Percentiles rank a stretch among this genome's conserved stretches.
These are phyloP conservation scores for Ceratobasidium sp. DNA, from an alignment of 1,284 basidiomycete genomes.

Conservation along the genomic window DNA sequence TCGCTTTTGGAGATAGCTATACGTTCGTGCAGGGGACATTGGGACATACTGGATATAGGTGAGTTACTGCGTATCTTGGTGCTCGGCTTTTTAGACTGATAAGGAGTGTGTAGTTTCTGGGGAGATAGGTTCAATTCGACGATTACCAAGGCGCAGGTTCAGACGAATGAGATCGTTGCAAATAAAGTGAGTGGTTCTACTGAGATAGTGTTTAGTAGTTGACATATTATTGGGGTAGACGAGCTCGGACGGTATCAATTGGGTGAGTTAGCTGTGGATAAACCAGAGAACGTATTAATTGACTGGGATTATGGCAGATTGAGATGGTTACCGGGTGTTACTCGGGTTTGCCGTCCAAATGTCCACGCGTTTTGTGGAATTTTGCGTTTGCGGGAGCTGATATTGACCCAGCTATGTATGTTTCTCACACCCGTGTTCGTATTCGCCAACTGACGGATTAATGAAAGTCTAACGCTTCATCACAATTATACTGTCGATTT, in stretches of 20 bases:
- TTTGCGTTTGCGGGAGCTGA: constrained; percentile 68
- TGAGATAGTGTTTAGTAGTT: not conserved
- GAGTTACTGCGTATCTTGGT: not conserved
- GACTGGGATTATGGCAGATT: not conserved
- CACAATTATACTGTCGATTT: constrained; percentile 62
- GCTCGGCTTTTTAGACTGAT: not conserved
- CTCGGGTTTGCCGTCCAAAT: constrained; percentile 36
- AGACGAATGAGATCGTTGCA: constrained; percentile 22
- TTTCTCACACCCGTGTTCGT: constrained; percentile 28
- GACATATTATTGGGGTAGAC: not conserved
- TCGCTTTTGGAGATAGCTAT: constrained; percentile 38
- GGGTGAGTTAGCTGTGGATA: not conserved
- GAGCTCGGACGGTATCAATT: constrained; percentile 29
- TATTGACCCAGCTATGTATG: constrained; percentile 61
- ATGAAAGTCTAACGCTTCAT: constrained; percentile 53
- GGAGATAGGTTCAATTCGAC: constrained; percentile 30
- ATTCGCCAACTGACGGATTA: not conserved
- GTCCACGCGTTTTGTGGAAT: constrained; percentile 58
- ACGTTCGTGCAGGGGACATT: constrained; percentile 29
- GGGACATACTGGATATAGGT: constrained; percentile 29
- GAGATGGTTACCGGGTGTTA: constrained; percentile 43
- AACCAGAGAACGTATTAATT: not conserved
- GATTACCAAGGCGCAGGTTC: constrained; percentile 26
- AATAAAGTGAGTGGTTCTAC: not conserved
- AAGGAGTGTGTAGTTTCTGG: constrained; percentile 5